Base-by-base conservation (phyloP, 1,284 basidiomycete species). In the Meira miltonrushii region DNA sequence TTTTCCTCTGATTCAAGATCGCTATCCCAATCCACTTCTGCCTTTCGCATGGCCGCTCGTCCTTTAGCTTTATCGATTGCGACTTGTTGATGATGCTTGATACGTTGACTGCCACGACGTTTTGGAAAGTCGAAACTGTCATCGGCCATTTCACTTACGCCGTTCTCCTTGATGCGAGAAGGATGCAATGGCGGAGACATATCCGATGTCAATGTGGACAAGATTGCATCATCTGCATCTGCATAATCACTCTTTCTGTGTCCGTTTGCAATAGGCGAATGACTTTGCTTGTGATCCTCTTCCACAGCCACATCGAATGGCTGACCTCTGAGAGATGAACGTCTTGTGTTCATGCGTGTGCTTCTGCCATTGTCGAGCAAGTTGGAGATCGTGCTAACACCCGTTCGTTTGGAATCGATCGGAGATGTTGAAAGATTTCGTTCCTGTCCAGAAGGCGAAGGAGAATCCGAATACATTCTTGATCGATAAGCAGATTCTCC, bases 1-100 rank as follows among this genome's bases (percentile, higher is more conserved):
- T 77, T 75, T 43, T 75, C 75, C 12, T 73, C 66, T 17, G 71
- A 65, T 11, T 67, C 68, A 19, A 77, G 58, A 25, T 77, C 75
- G 52, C 73, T 74, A 54, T 77, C 71, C 69, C 72, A 74, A 25
- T 53, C 49, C 40, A 40, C 33, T 41, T 37, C 48, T 12, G 33
- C 23, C 23, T 39, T 44, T 33, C 37, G 23, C 3, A 33, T 53
- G 13, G 50, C 38, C 25, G 23, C 37, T 39, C n/a, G 40, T n/a
- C 12, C 48, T 17, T 17, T 28, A n/a, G 15, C 15, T 39, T 28
- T 21, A 50, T 17, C 25, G 23, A 39, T 2, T 12, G 23, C 48
- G 11, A 50, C 48, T 19, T 46, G 23, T 46, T 19, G 17, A 23
- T 19, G 19, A 9, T 46, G 43, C 9, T 33, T 33, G 43, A 23